phyloP scores from a whole-genome alignment of 2,329 filamentous ascomycete species.

The Pseudomassariella vexata region DNA sequence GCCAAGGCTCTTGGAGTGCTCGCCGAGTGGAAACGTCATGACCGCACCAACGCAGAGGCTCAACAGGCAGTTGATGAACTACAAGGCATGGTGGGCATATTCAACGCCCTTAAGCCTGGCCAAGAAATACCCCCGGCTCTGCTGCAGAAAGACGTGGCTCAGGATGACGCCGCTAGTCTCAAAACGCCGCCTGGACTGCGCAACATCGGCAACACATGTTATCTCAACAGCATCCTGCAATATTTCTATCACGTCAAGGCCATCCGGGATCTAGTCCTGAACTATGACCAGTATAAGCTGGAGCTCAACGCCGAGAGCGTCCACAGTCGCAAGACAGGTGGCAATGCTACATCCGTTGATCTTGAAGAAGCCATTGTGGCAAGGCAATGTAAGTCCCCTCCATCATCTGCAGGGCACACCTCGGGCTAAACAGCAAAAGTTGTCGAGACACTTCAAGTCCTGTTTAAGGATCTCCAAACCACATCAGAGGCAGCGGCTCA shows the following conservation, averaged over 20 bases:
- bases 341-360: slow-evolving; percentile 45
- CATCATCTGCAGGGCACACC: background rate
- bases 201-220: slow-evolving; percentile 97
- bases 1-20: slow-evolving; percentile 21
- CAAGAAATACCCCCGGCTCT: background rate
- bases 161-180: slow-evolving; percentile 21
- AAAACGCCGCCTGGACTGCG: slow-evolving; percentile 77
- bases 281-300: slow-evolving; percentile 67
- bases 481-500: slow-evolving; percentile 57
- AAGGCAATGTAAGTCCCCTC: slow-evolving; percentile 63
- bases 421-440: slow-evolving; percentile 42
- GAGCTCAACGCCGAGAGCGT: slow-evolving; percentile 59
- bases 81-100: slow-evolving; percentile 16
- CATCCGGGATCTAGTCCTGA: slow-evolving; percentile 72
- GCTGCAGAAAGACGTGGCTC: slow-evolving; percentile 5
- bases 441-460: slow-evolving; percentile 61
- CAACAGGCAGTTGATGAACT: slow-evolving; percentile 16
- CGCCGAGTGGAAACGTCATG: slow-evolving; percentile 15
- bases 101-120: no score
- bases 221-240: slow-evolving; percentile 92
- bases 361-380: slow-evolving; percentile 56
- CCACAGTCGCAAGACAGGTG: slow-evolving; percentile 67
- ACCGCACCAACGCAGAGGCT: slow-evolving; percentile 8
- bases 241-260: slow-evolving; percentile 88
- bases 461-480: slow-evolving; percentile 67